Conservation (phyloP, 148 eudicot genomes). For the Rhododendron henanense region DNA sequence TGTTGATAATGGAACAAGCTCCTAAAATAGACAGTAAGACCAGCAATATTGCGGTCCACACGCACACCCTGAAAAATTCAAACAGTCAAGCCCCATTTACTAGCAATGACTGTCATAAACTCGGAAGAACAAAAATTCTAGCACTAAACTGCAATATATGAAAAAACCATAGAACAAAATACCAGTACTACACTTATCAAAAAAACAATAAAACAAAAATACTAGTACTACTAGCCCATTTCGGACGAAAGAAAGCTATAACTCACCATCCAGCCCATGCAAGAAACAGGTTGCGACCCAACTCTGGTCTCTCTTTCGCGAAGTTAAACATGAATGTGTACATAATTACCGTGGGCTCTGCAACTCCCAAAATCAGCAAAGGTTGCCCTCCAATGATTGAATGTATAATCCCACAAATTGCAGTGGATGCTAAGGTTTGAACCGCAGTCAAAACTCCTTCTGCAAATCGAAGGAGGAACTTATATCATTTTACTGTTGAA, state of each 20-base stretch:
- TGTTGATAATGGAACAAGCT: conserved; percentile 92
- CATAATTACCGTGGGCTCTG: conserved; percentile 98
- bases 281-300: conserved; percentile 80
- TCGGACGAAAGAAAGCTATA: conserved; percentile 3
- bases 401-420: conserved; percentile 93
- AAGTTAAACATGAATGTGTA: conserved; percentile 97
- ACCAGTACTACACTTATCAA: background rate
- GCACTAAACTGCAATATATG: background rate
- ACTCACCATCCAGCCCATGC: conserved; percentile 97
- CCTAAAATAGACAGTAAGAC: conserved; percentile 84
- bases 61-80: conserved; percentile 77
- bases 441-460: conserved; percentile 94
- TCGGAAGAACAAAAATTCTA: background rate
- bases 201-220: background rate
- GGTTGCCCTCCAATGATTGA: conserved; percentile 98
- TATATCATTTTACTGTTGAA: background rate
- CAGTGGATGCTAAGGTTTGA: conserved; percentile 94
- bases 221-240: background rate
- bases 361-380: conserved; percentile 87
- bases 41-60: conserved; percentile 91
- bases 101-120: conserved; percentile 1
- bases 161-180: background rate
- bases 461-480: conserved; percentile 26
- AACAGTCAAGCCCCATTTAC: background rate
- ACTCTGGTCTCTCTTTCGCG: conserved; percentile 76